Evolutionary conservation across 2,329 filamentous ascomycete genomes (phyloP), one percentile per base, ranked within the genome.

Genomic region (Thelonectria rubi): DNA sequence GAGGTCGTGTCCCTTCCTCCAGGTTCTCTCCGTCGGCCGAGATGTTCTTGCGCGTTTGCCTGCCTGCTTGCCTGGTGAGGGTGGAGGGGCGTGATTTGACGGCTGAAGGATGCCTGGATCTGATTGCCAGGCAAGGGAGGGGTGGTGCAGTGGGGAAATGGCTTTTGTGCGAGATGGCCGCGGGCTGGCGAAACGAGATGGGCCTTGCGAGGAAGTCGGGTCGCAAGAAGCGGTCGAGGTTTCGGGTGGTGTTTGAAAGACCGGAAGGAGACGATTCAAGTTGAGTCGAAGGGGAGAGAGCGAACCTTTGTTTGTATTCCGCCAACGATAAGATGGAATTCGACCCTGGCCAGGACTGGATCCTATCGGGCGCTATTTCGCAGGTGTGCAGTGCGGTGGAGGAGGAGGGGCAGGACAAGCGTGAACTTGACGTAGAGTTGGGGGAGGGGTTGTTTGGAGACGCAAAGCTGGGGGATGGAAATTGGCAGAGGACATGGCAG

Each of bases 21-120:
- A 37, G 32, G 26, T 30, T 9, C 26, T 9, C 5, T 30, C 26
- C 26, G 26, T 8, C 18, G 53, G 43, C 53, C 48, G 53, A 21
- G 18, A 17, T 46, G 17, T 46, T 54, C 5, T 26, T 54, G 9
- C 32, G 5, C 32, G 46, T 47, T 40, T 54, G 51, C 40, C 40
- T 57, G 54, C 46, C 47, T 49, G 47, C 30, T 37, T 49, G 26
- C 47, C 15, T 53, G 18, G 9, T 32, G 37, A 26, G 48, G 32
- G 12, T 34, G 20, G 37, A 9, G 20, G 9, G 20, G 20, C 18
- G 49, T 34, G 30, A 21, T 21, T 20, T 51, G 14, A 26, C 34
- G 51, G 52, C 40, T 48, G 55, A 48, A 52, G 52, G 58, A 12
- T 56, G 58, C 58, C 53, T 60, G 34, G 58, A 26, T 6, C 21